Conservation (phyloP, 768 basidiomycete genomes). For the Floccularia luteovirens region DNA sequence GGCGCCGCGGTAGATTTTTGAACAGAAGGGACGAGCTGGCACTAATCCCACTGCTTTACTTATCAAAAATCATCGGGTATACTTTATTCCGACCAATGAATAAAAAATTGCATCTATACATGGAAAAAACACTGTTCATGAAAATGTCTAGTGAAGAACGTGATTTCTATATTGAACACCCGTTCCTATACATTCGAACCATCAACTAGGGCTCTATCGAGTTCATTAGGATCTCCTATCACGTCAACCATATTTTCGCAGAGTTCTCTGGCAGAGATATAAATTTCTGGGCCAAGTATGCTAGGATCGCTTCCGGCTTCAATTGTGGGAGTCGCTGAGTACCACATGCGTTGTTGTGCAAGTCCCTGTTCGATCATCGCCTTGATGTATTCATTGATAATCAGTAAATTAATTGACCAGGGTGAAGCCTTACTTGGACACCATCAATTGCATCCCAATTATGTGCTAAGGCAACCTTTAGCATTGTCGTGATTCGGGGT, state of each 20-base stretch:
- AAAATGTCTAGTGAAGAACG: no score
- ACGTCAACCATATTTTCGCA: neutral
- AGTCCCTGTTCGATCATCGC: slow-evolving; percentile 29
- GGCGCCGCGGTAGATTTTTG: no score
- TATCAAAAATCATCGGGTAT: no score
- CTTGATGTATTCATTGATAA: slow-evolving; percentile 7
- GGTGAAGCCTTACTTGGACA: slow-evolving; percentile 24
- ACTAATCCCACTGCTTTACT: no score
- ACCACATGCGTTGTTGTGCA: slow-evolving; percentile 32
- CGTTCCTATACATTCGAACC: no score
- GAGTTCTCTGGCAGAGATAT: slow-evolving; percentile 14
- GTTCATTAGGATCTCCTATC: neutral
- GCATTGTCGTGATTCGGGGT: neutral
- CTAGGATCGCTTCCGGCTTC: neutral
- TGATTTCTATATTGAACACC: no score
- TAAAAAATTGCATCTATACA: no score
- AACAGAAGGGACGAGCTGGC: no score
- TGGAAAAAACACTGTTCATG: no score
- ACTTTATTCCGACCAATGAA: no score
- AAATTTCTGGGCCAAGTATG: neutral
- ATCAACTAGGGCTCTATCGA: neutral
- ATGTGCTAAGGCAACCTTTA: slow-evolving; percentile 21
- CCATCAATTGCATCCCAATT: slow-evolving; percentile 26
- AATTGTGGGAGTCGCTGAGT: neutral
- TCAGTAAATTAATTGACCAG: slow-evolving; percentile 11